These are phyloP conservation scores for Botrytis hyacinthi DNA, from an alignment of 2,329 filamentous ascomycete genomes.

Conservation along the genomic window DNA sequence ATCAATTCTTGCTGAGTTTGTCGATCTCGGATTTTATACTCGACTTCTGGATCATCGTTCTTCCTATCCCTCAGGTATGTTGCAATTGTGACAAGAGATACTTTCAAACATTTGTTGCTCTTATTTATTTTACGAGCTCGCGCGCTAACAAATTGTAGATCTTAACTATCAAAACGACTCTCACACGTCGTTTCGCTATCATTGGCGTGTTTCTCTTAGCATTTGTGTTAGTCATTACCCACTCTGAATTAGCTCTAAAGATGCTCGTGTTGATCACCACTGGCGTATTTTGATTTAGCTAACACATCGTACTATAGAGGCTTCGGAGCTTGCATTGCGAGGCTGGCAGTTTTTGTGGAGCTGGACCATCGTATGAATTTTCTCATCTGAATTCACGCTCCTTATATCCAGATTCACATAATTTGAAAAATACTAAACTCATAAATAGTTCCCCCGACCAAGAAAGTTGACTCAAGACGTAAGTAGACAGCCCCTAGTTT, in stretches of 20 bases:
- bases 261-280: not conserved
- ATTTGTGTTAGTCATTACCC: not conserved
- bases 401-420: too few species aligned
- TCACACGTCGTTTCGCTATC: not conserved
- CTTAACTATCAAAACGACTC: not conserved
- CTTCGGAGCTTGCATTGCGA: conserved; percentile 9
- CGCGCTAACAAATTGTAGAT: not conserved
- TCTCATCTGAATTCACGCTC: too few species aligned
- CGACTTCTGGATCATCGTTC: not conserved
- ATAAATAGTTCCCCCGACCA: not conserved
- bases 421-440: too few species aligned
- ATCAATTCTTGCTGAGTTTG: not conserved
- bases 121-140: too few species aligned
- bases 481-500: too few species aligned
- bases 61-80: not conserved
- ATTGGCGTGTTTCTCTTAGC: conserved; percentile 18
- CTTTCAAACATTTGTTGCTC: too few species aligned
- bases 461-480: too few species aligned
- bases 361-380: not conserved
- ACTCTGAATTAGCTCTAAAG: too few species aligned
- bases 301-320: not conserved
- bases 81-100: too few species aligned
- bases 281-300: too few species aligned
- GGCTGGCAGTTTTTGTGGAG: conserved; percentile 1
- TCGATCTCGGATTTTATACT: not conserved